Base-by-base conservation (phyloP, 2,329 filamentous ascomycete genomes). In the Chaetothyriales sp. region DNA sequence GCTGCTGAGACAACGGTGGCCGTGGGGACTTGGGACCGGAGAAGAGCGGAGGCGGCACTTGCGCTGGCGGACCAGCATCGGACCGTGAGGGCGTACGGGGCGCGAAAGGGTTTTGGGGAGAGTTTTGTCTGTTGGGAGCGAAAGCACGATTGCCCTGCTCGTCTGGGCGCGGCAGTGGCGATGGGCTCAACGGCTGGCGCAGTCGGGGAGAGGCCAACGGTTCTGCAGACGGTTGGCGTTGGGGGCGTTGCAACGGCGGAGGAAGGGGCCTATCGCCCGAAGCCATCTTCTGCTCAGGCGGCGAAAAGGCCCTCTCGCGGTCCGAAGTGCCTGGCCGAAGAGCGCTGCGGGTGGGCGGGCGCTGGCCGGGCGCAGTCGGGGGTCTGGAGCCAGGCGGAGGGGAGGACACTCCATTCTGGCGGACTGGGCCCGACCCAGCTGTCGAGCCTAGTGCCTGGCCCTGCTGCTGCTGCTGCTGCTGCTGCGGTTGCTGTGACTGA, bases 281-380 rank as follows among this genome's bases (percentile, higher is more conserved):
- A 25, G 22, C 22, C 22, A 25, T 25, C 22, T 25, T 25, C 22
- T 25, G 22, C 6, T 6, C 22, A 25, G 22, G 22, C 22, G 22
- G 49, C 18, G 28, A 42, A 42, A 51, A 47, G 10, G 49, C 9
- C 8, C 53, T 50, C 8, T 51, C 49, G 25, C 46, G 48, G 12
- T 57, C 55, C 46, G 25, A 49, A 50, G 44, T 55, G 52, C 36
- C 55, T 48, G 36, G 51, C 52, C 25, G 55, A 49, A 50, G 56
- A 49, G 42, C 48, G 42, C 20, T 49, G 46, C 36, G 53, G 50
- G 19, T 47, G 36, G 22, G 53, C 22, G 28, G 54, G 51, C 18
- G 56, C 56, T 32, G 58, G 57, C 26, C 57, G 58, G 32, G 58
- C 52, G 20, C 55, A 48, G 47, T 51, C 47, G 10, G 48, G 44